These are phyloP conservation scores for Antrodiella citrinella DNA, from an alignment of 768 basidiomycete species.

Conservation along the genomic window DNA sequence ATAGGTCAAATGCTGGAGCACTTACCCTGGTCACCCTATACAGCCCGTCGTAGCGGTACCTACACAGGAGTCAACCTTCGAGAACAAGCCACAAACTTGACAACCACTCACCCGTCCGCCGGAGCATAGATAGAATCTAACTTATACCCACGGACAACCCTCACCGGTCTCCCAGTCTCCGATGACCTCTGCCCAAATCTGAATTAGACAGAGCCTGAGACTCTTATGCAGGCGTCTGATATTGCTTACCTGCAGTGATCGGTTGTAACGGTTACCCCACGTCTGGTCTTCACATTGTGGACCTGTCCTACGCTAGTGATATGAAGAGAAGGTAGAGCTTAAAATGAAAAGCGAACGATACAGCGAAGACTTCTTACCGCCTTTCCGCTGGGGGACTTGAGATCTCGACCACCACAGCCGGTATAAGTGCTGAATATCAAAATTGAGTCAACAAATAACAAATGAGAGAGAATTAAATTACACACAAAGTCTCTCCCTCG, in stretches of 20 bases:
- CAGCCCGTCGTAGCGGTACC: slow-evolving; percentile 85
- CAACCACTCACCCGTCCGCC: slow-evolving; percentile 40
- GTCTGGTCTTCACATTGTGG: slow-evolving; percentile 79
- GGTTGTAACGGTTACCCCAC: slow-evolving; percentile 69
- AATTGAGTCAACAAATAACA: neutral
- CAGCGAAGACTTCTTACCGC: too few species aligned
- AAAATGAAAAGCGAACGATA: too few species aligned
- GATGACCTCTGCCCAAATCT: too few species aligned
- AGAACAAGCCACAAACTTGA: neutral
- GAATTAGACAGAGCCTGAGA: too few species aligned
- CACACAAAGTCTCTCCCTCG: slow-evolving; percentile 14
- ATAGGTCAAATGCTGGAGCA: too few species aligned
- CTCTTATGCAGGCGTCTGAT: too few species aligned
- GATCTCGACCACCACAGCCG: neutral
- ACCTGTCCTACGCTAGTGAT: slow-evolving; percentile 85
- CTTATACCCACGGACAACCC: slow-evolving; percentile 86
- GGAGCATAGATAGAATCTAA: slow-evolving; percentile 68
- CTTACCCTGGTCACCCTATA: slow-evolving; percentile 69
- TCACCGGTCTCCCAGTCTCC: slow-evolving; percentile 75
- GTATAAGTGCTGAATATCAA: neutral
- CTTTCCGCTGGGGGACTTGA: neutral
- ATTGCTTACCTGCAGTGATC: slow-evolving; percentile 46
- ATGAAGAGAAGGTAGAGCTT: too few species aligned
- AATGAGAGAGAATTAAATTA: neutral
- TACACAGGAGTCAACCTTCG: neutral